These are phyloP conservation scores for Krasilnikovozyma curviuscula DNA, from an alignment of 768 basidiomycete species.

Conservation along the genomic window DNA sequence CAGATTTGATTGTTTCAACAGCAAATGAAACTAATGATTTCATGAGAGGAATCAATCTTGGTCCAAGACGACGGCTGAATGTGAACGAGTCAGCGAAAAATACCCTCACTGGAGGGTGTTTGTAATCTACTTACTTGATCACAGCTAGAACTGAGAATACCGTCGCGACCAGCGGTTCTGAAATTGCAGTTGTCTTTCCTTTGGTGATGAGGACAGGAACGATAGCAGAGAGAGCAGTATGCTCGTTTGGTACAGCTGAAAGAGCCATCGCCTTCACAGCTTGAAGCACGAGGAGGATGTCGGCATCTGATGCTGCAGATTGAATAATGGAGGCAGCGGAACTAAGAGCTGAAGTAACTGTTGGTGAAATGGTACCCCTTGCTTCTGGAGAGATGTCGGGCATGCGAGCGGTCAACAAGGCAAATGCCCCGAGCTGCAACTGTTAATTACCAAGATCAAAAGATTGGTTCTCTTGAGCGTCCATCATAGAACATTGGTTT, in stretches of 20 bases:
- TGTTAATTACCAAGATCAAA: background rate
- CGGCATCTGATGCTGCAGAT: background rate
- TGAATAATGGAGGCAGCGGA: background rate
- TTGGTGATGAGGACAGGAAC: conserved; percentile 43
- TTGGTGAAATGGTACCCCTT: conserved; percentile 36
- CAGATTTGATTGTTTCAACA: conserved; percentile 21
- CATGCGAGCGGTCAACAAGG: conserved; percentile 48
- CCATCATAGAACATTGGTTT: background rate
- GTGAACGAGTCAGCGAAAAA: conserved; percentile 8
- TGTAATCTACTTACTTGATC: conserved; percentile 36
- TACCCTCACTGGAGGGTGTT: background rate
- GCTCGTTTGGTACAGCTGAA: conserved; percentile 47
- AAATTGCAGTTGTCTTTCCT: conserved; percentile 18
- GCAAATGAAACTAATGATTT: conserved; percentile 46
- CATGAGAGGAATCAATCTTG: conserved; percentile 73
- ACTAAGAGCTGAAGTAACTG: conserved; percentile 27
- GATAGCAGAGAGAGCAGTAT: conserved; percentile 38
- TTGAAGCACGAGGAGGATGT: conserved; percentile 29
- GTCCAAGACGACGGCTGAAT: conserved; percentile 60
- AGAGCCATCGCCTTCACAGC: conserved; percentile 43
- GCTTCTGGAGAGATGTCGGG: conserved; percentile 38
- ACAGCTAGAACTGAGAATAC: conserved; percentile 32
- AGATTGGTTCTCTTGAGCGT: background rate
- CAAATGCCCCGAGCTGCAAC: conserved; percentile 46
- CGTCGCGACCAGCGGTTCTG: conserved; percentile 31